These are phyloP conservation scores for Mycocalia duriaeana DNA, from an alignment of 1,284 basidiomycete genomes.

Conservation along the genomic window DNA sequence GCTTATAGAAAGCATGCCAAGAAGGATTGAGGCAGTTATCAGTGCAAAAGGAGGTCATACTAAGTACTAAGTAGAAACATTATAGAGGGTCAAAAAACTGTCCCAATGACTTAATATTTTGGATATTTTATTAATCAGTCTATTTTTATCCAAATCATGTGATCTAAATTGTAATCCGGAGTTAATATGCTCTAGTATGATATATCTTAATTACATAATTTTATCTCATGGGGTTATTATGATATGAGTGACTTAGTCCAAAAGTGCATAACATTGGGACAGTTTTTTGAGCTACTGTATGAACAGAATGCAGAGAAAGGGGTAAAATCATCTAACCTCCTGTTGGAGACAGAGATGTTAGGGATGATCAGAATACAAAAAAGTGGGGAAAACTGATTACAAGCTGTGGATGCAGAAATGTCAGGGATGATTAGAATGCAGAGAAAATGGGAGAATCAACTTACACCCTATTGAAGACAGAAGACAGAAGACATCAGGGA, in stretches of 20 bases:
- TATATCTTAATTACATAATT: too few species aligned
- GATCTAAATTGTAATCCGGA: too few species aligned
- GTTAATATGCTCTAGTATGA: too few species aligned
- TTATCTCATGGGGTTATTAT: too few species aligned
- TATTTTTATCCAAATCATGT: too few species aligned
- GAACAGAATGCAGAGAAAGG: neutral
- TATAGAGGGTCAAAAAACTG: too few species aligned
- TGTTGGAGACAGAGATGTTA: neutral
- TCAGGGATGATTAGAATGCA: neutral
- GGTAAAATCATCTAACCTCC: neutral
- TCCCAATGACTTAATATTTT: too few species aligned
- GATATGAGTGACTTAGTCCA: too few species aligned
- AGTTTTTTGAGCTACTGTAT: too few species aligned
- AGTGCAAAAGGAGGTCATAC: neutral
- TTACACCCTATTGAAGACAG: neutral
- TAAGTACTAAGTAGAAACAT: neutral
- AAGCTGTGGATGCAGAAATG: neutral
- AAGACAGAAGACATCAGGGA: neutral
- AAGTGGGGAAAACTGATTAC: neutral
- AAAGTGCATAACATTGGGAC: too few species aligned
- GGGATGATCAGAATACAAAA: neutral
- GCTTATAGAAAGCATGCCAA: conserved; percentile 15
- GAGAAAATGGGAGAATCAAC: neutral
- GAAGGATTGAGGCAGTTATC: neutral
- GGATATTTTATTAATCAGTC: too few species aligned